These are phyloP conservation scores for Blastocladiella emersonii DNA, from an alignment of 371 early-diverging fungal species.

Conservation along the genomic window DNA sequence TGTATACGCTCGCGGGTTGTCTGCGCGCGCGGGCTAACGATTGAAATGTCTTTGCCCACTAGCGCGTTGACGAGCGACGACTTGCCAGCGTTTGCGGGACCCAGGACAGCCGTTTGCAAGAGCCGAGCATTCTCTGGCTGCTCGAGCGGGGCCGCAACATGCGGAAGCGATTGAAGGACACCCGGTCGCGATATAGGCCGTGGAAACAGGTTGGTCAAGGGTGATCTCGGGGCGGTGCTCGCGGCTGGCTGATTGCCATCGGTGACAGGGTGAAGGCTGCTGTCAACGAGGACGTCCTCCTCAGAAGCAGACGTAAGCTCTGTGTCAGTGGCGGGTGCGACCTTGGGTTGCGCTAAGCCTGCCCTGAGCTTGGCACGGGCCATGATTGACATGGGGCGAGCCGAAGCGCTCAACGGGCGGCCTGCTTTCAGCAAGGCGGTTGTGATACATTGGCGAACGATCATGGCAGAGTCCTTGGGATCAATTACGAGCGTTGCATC, in stretches of 20 bases:
- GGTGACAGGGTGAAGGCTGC: too few relatives aligned
- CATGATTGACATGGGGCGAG: neutral
- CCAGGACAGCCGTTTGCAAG: conserved; percentile 47
- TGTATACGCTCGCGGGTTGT: conserved; percentile 52
- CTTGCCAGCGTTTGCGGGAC: conserved; percentile 69
- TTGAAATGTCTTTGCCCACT: conserved; percentile 39
- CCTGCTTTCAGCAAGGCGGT: too few relatives aligned
- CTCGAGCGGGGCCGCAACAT: neutral
- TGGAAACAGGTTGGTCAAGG: too few relatives aligned
- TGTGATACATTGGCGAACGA: too few relatives aligned
- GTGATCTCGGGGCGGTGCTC: too few relatives aligned
- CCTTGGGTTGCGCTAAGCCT: neutral
- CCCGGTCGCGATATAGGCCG: neutral
- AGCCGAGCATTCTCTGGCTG: conserved; percentile 52
- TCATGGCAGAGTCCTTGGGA: too few relatives aligned
- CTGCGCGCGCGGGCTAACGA: conserved; percentile 57
- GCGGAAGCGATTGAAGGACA: neutral
- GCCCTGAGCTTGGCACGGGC: neutral
- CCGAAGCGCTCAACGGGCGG: too few relatives aligned
- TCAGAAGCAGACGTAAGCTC: too few relatives aligned
- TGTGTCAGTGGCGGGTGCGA: too few relatives aligned
- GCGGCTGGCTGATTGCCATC: too few relatives aligned
- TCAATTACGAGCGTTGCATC: too few relatives aligned
- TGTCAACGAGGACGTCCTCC: too few relatives aligned
- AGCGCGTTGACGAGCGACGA: conserved; percentile 61